phyloP scores from a whole-genome alignment of 2,329 filamentous ascomycete genomes.

The Paracoccidioides lutzii region DNA sequence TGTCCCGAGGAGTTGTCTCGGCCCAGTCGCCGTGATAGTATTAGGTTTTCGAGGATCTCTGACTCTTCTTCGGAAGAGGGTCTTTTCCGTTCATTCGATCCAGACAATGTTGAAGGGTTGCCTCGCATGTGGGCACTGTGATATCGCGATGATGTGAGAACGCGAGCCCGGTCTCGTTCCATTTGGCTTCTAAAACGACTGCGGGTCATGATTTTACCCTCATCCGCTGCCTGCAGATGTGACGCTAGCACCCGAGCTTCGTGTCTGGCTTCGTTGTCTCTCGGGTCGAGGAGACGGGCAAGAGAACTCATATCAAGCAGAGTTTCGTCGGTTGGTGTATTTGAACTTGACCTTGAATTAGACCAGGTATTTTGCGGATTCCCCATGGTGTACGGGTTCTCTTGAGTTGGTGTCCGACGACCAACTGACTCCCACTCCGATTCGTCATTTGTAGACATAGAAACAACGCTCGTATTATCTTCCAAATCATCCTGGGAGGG shows the following conservation, averaged over 20 bases:
- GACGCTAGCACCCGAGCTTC: slow-evolving; percentile 72
- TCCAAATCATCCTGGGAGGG: slow-evolving; percentile 53
- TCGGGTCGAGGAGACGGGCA: slow-evolving; percentile 69
- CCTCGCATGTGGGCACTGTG: slow-evolving; percentile 22
- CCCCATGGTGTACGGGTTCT: slow-evolving; percentile 35
- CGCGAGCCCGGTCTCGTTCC: slow-evolving; percentile 54
- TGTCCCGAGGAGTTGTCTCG: slow-evolving; percentile 6
- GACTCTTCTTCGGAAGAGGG: slow-evolving; percentile 43
- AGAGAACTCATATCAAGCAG: slow-evolving; percentile 56
- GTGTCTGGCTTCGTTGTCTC: slow-evolving; percentile 60
- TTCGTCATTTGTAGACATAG: slow-evolving; percentile 39
- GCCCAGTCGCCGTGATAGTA: slow-evolving; percentile 40
- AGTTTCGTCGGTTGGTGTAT: slow-evolving; percentile 45
- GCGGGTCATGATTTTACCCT: slow-evolving; percentile 61
- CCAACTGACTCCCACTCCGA: slow-evolving; percentile 40
- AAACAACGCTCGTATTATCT: slow-evolving; percentile 67
- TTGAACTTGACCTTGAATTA: slow-evolving; percentile 32
- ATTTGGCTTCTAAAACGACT: slow-evolving; percentile 58
- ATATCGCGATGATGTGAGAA: slow-evolving; percentile 44
- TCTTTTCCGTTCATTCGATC: slow-evolving; percentile 16
- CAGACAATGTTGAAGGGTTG: slow-evolving; percentile 3
- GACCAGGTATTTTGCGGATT: slow-evolving; percentile 7
- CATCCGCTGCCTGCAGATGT: slow-evolving; percentile 50
- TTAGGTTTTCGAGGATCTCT: slow-evolving; percentile 45
- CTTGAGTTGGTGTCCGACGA: slow-evolving; percentile 61